Evolutionary conservation across 164 flowering plant species (phyloP), one percentile per base, ranked within the genome.

Genomic region (Malania oleifera): DNA sequence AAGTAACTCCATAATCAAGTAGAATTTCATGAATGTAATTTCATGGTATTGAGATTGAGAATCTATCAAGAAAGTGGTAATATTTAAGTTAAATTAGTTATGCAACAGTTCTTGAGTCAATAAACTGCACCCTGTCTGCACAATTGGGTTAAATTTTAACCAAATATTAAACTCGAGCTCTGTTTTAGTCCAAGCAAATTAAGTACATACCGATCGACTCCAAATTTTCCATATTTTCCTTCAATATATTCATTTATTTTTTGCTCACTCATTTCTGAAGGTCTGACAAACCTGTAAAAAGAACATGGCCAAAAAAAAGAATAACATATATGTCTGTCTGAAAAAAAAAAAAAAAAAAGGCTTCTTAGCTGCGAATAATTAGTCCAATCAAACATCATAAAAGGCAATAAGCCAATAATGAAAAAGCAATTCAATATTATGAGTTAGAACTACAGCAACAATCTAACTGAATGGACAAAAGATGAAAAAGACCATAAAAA

Each of bases 161-260:
- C n/a, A 18, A 28, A 26, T 38, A 52, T 28, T 7, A 3, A 28
- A 15, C n/a, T 15, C 17, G n/a, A 57, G 37, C 37, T 56, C 45
- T 39, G 15, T 26, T 27, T 40, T 4, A 26, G 24, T 5, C 13
- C 39, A 60, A 39, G 13, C 28, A 52, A 26, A 62, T 40, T n/a
- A n/a, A 38, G 43, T 14, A 39, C 78, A 61, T 86, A 93, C 99
- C 92, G 78, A 58, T 87, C 95, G 69, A 90, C 86, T 23, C 99
- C 97, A 24, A 93, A 52, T 64, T 86, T 85, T 50, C 97, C 97
- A 73, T 93, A 93, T 65, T 93, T 93, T 57, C 97, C 95, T 75
- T 83, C 84, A 67, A 93, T 85, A 62, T 90, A 90, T 61, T 82
- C 80, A 19, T 82, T 70, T 53, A 82, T 71, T 62, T 86, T 77